Conservation (phyloP, 2,329 filamentous ascomycete genomes). For the Paraphoma chrysanthemicola region DNA sequence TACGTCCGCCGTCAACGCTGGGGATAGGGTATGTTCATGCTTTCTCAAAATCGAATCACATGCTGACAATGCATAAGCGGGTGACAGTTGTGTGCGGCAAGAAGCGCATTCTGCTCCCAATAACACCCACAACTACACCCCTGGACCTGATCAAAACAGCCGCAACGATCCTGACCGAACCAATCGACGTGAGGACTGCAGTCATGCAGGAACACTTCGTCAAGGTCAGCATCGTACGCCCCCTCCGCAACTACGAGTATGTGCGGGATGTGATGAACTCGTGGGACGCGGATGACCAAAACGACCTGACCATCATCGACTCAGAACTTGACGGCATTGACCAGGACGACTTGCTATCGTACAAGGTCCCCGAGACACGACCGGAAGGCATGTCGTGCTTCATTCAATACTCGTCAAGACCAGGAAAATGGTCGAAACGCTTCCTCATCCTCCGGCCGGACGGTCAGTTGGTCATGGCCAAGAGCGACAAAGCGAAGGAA, state of each 20-base stretch:
- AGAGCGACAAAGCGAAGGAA: constrained; percentile 65
- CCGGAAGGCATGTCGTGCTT: constrained; percentile 73
- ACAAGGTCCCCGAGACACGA: constrained; percentile 67
- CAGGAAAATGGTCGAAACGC: constrained; percentile 88
- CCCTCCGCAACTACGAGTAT: constrained; percentile 83
- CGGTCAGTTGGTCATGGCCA: constrained; percentile 75
- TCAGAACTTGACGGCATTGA: constrained; percentile 61
- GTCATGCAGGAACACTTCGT: constrained; percentile 81
- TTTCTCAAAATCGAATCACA: not conserved
- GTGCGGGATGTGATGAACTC: constrained; percentile 90
- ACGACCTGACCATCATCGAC: constrained; percentile 72
- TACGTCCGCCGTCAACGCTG: constrained; percentile 79
- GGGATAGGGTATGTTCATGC: constrained; percentile 68
- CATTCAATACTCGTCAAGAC: constrained; percentile 80
- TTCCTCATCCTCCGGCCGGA: constrained; percentile 75
- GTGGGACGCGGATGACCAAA: constrained; percentile 84
- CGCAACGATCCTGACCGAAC: constrained; percentile 67
- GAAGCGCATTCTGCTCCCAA: constrained; percentile 71
- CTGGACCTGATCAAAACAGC: constrained; percentile 75
- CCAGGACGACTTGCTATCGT: constrained; percentile 68
- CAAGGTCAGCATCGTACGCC: constrained; percentile 79
- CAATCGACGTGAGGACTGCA: constrained; percentile 69
- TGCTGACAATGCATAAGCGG: constrained; percentile 54
- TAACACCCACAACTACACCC: constrained; percentile 76
- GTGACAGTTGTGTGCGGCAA: constrained; percentile 77